Base-by-base conservation (phyloP, 371 early-diverging fungal genomes). In the Mucor indicus region DNA sequence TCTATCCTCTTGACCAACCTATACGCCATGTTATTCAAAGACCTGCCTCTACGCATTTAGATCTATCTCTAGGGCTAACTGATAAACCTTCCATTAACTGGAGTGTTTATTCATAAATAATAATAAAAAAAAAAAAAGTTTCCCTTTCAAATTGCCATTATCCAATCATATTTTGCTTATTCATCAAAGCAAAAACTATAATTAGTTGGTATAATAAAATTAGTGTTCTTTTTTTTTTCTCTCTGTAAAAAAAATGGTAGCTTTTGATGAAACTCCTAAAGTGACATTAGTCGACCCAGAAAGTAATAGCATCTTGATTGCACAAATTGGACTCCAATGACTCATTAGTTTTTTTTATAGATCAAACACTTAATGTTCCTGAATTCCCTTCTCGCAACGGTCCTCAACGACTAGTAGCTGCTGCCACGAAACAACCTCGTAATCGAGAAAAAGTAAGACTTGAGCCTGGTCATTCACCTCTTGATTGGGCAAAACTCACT, bases 401-500 rank as follows among this genome's bases (percentile, higher is more conserved):
- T 17, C 77, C 77, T 35, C 77, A 77, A 63, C 56, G 77, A 40
- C 50, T 77, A 19, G 60, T 58, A 25, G 74, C 74, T 20, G 69
- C 77, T 19, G 62, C 72, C 3, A 77, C 74, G 3, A 69, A 57
- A 44, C 74, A 69, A 46, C 70, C 78, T 12, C 75, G 74, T 53
- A 54, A 66, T 40, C 75, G 93, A 20, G 73, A 78, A 53, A 96
- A 96, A 67, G 83, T 93, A 3, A 80, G 82, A 13, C 72, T 96
- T 4, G 88, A 80, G 49, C 93, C 95, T 0, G 96, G 96, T 0
- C 87, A 90, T 59, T 96, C 96, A 3, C 81, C 95, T 23, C 60
- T 93, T 22, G 96, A 97, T 70, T 96, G 98, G 98, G 91, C 91
- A n/a, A 72, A 82, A 22, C 72, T 95, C 4, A 86, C 81, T 31